Evolutionary conservation across 2,329 filamentous ascomycete genomes (phyloP).

Genomic region (Xylaria sp.): DNA sequence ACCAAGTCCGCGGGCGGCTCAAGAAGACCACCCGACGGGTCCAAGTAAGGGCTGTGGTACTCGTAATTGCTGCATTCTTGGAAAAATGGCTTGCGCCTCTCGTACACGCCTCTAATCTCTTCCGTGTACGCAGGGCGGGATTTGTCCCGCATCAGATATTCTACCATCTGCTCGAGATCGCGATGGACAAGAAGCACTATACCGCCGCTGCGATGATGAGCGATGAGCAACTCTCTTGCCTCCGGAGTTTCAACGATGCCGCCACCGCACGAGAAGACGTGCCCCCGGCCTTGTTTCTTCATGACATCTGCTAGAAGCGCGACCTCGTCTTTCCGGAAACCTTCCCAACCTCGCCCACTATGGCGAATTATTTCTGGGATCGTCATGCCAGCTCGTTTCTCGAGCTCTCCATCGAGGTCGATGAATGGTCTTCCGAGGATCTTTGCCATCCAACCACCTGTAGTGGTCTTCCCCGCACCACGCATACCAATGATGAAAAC

Average conservation of each 20-base stretch:
- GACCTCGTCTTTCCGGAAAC: slow-evolving; percentile 81
- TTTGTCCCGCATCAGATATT: slow-evolving; percentile 87
- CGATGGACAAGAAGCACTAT: slow-evolving; percentile 87
- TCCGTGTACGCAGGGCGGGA: slow-evolving; percentile 90
- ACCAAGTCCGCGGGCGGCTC: slow-evolving; percentile 70
- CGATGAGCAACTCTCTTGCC: slow-evolving; percentile 75
- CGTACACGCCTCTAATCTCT: slow-evolving; percentile 89
- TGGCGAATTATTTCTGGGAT: slow-evolving; percentile 86
- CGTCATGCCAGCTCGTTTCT: slow-evolving; percentile 71
- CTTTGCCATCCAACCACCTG: slow-evolving; percentile 82
- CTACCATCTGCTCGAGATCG: slow-evolving; percentile 84
- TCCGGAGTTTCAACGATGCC: slow-evolving; percentile 87
- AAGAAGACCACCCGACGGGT: slow-evolving; percentile 48
- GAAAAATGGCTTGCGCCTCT: slow-evolving; percentile 87
- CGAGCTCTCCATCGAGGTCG: slow-evolving; percentile 88
- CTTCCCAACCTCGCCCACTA: slow-evolving; percentile 76
- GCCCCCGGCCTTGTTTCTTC: slow-evolving; percentile 72
- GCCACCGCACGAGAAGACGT: slow-evolving; percentile 92
- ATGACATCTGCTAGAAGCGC: slow-evolving; percentile 75
- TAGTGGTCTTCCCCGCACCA: slow-evolving; percentile 94
- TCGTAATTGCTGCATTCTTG: slow-evolving; percentile 92
- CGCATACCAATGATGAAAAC: slow-evolving; percentile 98
- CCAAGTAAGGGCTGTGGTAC: slow-evolving; percentile 79
- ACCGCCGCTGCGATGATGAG: slow-evolving; percentile 77
- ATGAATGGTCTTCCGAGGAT: slow-evolving; percentile 78